A percentile compares a stretch with the other conserved stretches of the same genome.
These are phyloP conservation scores for Triticum turgidum DNA, from an alignment of 176 grass and related monocot species.

Conservation along the genomic window DNA sequence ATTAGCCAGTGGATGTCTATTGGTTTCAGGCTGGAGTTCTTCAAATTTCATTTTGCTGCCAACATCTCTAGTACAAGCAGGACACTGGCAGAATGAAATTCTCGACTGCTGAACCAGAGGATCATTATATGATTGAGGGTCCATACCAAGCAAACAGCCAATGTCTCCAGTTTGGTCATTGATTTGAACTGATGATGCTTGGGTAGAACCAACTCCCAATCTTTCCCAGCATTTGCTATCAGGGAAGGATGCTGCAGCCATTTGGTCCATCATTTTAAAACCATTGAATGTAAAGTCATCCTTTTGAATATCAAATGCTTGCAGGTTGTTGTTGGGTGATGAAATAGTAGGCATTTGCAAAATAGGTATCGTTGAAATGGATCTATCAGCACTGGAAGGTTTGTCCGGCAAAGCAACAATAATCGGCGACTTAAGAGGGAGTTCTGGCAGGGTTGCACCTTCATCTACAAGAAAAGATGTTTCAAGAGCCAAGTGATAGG, in stretches of 20 bases:
- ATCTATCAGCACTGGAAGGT: conserved; percentile 73
- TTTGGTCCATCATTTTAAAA: conserved; percentile 28
- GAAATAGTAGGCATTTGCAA: conserved; percentile 41
- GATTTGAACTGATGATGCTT: conserved; percentile 24
- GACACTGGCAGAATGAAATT: conserved; percentile 31
- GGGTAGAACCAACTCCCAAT: conserved; percentile 22
- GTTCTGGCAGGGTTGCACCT: conserved; percentile 95
- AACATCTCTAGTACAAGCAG: conserved; percentile 38
- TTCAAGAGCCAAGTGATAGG: conserved; percentile 98
- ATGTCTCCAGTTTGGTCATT: conserved; percentile 32
- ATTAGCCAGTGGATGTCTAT: conserved; percentile 12
- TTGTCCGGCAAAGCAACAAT: conserved; percentile 90
- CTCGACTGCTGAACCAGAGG: conserved; percentile 34
- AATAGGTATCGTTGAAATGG: conserved; percentile 77
- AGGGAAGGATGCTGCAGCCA: conserved; percentile 19
- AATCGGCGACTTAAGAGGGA: conserved; percentile 80
- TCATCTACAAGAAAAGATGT: conserved; percentile 99
- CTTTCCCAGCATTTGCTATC: conserved; percentile 22
- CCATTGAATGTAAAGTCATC: conserved; percentile 27
- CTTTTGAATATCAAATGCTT: conserved; percentile 30
- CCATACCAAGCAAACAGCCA: conserved; percentile 21
- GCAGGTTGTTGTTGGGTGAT: conserved; percentile 43
- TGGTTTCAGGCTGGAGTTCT: conserved; percentile 21
- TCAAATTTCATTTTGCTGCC: conserved; percentile 20
- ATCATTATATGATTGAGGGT: conserved; percentile 37